Percentiles rank a stretch among this genome's conserved stretches.
These are phyloP conservation scores for Hypomyces perniciosus DNA, from an alignment of 2,329 filamentous ascomycete species.

Conservation along the genomic window DNA sequence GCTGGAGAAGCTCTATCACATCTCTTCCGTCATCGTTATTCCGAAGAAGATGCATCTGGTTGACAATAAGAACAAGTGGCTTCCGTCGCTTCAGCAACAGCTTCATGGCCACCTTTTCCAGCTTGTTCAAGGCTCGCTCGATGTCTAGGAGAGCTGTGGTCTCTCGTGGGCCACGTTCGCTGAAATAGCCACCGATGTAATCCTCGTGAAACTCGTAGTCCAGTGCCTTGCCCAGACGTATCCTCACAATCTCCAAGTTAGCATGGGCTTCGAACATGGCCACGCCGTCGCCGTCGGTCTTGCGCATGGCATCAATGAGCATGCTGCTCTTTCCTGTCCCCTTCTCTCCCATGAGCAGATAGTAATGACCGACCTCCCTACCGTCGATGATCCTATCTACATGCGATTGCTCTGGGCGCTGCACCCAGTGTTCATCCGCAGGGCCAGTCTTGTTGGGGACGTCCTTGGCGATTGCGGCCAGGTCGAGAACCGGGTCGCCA, in stretches of 20 bases:
- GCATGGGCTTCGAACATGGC: constrained; percentile 97
- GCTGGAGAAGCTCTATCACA: constrained; percentile 88
- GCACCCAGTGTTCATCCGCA: constrained; percentile 59
- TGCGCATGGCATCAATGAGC: constrained; percentile 90
- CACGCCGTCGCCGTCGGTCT: constrained; percentile 80
- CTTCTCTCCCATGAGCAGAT: constrained; percentile 89
- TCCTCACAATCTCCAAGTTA: constrained; percentile 89
- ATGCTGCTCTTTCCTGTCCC: constrained; percentile 96
- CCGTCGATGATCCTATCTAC: constrained; percentile 83
- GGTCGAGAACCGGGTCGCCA: constrained; percentile 80
- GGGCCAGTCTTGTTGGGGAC: constrained; percentile 38
- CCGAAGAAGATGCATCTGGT: constrained; percentile 83
- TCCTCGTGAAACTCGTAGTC: constrained; percentile 98
- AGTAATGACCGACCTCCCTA: constrained; percentile 71
- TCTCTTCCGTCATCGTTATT: constrained; percentile 92
- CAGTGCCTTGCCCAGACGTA: constrained; percentile 84
- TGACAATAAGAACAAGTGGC: constrained; percentile 89
- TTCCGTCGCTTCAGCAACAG: constrained; percentile 55
- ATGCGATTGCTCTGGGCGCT: constrained; percentile 71
- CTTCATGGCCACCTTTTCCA: constrained; percentile 86
- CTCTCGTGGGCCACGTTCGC: constrained; percentile 85
- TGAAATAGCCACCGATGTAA: constrained; percentile 94
- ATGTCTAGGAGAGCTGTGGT: constrained; percentile 91
- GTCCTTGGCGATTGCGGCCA: constrained; percentile 62
- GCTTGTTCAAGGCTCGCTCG: constrained; percentile 92